These are phyloP conservation scores for Xylogone sp. DNA, from an alignment of 2,329 filamentous ascomycete species.

Conservation along the genomic window DNA sequence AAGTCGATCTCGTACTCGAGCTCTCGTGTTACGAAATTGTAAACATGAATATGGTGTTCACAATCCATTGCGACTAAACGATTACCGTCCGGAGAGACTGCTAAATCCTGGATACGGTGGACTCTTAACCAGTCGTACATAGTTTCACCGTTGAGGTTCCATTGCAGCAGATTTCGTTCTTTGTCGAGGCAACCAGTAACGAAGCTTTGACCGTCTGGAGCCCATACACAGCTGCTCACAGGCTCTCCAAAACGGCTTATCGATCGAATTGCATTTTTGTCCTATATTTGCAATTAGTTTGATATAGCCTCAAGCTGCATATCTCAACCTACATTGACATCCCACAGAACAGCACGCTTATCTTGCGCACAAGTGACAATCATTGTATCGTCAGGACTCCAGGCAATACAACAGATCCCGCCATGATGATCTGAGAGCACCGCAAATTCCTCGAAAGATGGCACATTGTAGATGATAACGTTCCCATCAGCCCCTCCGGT, in stretches of 20 bases:
- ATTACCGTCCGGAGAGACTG: conserved; percentile 75
- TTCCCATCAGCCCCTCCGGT: conserved; percentile 73
- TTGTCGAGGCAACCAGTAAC: conserved; percentile 75
- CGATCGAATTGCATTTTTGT: conserved; percentile 58
- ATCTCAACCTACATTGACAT: conserved; percentile 54
- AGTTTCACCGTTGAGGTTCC: conserved; percentile 60
- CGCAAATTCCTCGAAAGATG: conserved; percentile 61
- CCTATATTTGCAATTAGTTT: conserved; percentile 38
- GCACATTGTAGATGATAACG: conserved; percentile 79
- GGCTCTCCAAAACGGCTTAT: conserved; percentile 75
- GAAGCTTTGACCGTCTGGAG: conserved; percentile 71
- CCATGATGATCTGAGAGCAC: conserved; percentile 60
- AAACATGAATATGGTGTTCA: conserved; percentile 70
- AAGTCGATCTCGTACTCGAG: conserved; percentile 72
- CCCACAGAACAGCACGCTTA: conserved; percentile 71
- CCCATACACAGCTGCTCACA: conserved; percentile 88
- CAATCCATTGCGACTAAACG: conserved; percentile 77
- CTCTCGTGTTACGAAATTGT: conserved; percentile 71
- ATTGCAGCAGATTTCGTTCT: conserved; percentile 63
- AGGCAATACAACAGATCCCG: conserved; percentile 76
- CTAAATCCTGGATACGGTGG: conserved; percentile 78
- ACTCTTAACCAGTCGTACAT: conserved; percentile 64
- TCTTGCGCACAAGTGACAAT: conserved; percentile 82
- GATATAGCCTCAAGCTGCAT: neutral
- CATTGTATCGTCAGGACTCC: conserved; percentile 88